Percentiles rank a stretch among this genome's conserved stretches.
Conservation (phyloP, 495 filamentous ascomycete genomes). For the Pseudevernia furfuracea region DNA sequence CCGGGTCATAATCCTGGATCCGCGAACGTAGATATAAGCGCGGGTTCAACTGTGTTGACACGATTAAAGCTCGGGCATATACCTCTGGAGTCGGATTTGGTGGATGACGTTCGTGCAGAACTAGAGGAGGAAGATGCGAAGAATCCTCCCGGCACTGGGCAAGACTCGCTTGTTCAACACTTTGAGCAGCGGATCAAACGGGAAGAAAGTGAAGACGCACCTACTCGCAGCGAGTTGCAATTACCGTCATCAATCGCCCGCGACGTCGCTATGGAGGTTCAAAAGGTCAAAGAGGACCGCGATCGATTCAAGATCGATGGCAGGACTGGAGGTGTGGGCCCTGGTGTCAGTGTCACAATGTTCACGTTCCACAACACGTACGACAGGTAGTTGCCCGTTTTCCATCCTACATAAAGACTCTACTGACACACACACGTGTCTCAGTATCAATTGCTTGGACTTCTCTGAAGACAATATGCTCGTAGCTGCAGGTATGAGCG, state of each 20-base stretch:
- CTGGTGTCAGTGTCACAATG: conserved; percentile 81
- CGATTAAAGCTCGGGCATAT: conserved; percentile 69
- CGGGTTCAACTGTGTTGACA: conserved; percentile 45
- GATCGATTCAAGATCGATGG: conserved; percentile 80
- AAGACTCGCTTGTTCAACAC: conserved; percentile 61
- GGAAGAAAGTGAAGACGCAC: conserved; percentile 79
- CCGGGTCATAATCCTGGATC: conserved; percentile 84
- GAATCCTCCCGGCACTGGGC: conserved; percentile 58
- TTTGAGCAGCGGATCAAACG: conserved; percentile 81
- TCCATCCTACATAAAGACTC: not conserved
- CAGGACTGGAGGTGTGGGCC: conserved; percentile 69
- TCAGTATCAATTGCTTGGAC: conserved; percentile 80
- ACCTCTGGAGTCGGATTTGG: conserved; percentile 68
- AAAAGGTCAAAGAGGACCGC: conserved; percentile 87
- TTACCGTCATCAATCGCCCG: conserved; percentile 76
- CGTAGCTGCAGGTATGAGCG: conserved; percentile 76
- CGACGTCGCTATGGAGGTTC: conserved; percentile 88
- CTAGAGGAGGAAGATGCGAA: conserved; percentile 70
- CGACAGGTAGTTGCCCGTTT: conserved; percentile 57
- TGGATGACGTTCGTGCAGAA: conserved; percentile 73
- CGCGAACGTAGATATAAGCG: conserved; percentile 61
- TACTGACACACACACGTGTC: conserved; percentile 5
- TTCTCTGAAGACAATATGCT: conserved; percentile 84
- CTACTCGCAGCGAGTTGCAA: conserved; percentile 67
- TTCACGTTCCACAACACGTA: conserved; percentile 96